Evolutionary conservation across 768 basidiomycete species (phyloP), one percentile per base, ranked within the genome.

Genomic region (Naematelia aurantialba): DNA sequence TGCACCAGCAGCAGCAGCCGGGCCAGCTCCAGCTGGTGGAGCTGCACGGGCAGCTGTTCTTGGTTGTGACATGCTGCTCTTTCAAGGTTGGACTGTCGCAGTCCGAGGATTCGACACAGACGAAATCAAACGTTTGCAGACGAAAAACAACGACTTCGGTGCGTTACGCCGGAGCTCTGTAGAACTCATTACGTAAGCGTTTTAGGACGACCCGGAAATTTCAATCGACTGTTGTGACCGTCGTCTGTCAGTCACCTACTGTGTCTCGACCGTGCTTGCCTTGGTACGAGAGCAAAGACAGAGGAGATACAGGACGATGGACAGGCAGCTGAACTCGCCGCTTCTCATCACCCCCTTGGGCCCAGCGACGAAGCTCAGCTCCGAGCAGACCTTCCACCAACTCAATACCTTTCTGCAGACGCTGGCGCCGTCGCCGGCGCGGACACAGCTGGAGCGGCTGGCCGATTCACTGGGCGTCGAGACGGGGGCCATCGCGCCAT

Each of bases 391-490:
- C 4, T 69, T 61, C 30, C 39, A 52, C 26, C 63, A 69, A 11
- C 47, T 74, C 11, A 44, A 56, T 1, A 21, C 59, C 34, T 69
- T 70, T 51, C 60, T 71, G 14, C 22, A 21, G 21, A 51, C 54
- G 5, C 59, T 68, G 19, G 52, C 58, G 11, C 13, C 61, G 2
- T 63, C 61, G 4, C 59, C 72, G 12, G 59, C 69, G 8, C 66
- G 70, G 19, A 69, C 70, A 0, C 72, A 74, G 46, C 58, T 74
- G 13, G 72, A 74, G 49, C 58, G 72, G 14, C 58, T 74, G 49
- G 61, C 63, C 22, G 72, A 74, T 51, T 68, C 69, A 0, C 48
- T 74, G 17, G 72, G 72, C n/a, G 69, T 74, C 2, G 70, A 71
- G 44, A 64, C 63, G 2, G 69, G 69, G 3, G 22, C 55, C 21